Evolutionary conservation across 2,329 filamentous ascomycete species (phyloP).

Genomic region (Tolypocladium pustulatum): DNA sequence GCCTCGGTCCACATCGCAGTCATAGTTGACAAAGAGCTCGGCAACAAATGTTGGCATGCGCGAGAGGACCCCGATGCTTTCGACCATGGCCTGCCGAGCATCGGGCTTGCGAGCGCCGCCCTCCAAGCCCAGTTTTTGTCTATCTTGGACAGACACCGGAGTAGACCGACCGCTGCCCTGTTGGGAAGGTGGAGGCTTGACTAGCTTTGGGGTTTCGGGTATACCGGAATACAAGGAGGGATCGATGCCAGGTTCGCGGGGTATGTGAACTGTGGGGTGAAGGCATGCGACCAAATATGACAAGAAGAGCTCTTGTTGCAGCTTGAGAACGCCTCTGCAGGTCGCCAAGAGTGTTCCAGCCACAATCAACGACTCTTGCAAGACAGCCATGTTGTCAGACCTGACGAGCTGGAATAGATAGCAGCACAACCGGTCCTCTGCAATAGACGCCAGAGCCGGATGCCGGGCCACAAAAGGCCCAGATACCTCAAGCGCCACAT

Average conservation of each 20-base stretch:
- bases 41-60: conserved; percentile 91
- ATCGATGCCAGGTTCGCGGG: conserved; percentile 80
- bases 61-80: conserved; percentile 83
- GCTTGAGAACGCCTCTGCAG: conserved; percentile 79
- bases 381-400: conserved; percentile 89
- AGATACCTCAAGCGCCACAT: conserved; percentile 92
- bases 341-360: conserved; percentile 85
- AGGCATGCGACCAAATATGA: conserved; percentile 91
- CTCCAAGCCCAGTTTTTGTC: conserved; percentile 85
- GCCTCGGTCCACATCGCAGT: conserved; percentile 83
- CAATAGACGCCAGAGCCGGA: conserved; percentile 74
- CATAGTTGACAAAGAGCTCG: conserved; percentile 95
- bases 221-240: conserved; percentile 87
- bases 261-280: conserved; percentile 89
- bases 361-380: conserved; percentile 87
- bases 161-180: conserved; percentile 72
- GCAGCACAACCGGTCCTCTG: conserved; percentile 86
- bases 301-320: conserved; percentile 93
- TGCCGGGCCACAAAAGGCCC: conserved; percentile 92
- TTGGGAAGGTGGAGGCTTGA: conserved; percentile 67
- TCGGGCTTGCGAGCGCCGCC: conserved; percentile 88
- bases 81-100: conserved; percentile 95
- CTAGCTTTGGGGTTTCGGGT: conserved; percentile 78
- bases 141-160: conserved; percentile 82
- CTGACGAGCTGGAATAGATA: conserved; percentile 93